Evolutionary conservation across 2,329 filamentous ascomycete genomes (phyloP).

Genomic region (Diaporthe citrichinensis): DNA sequence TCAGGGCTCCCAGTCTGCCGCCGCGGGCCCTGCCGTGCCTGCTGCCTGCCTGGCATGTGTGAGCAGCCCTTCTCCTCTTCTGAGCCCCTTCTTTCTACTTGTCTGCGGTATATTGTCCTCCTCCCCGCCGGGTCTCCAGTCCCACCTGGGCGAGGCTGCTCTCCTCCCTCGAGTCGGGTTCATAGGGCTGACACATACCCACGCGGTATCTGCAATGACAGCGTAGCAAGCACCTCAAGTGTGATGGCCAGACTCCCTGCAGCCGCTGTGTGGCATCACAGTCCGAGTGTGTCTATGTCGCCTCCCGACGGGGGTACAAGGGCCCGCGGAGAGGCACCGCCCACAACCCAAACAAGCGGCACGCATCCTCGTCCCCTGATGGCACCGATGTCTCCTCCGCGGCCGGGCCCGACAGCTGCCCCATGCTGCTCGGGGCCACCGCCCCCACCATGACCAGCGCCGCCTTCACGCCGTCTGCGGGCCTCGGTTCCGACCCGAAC

Average conservation of each 20-base stretch:
- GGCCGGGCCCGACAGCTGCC: slow-evolving; percentile 55
- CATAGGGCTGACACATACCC: slow-evolving; percentile 33
- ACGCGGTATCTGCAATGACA: slow-evolving; percentile 48
- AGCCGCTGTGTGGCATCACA: slow-evolving; percentile 73
- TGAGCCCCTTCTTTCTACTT: neutral
- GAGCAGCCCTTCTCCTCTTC: slow-evolving; percentile 48
- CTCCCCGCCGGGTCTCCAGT: slow-evolving; percentile 2
- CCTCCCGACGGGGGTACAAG: slow-evolving; percentile 82
- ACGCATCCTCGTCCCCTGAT: slow-evolving; percentile 64
- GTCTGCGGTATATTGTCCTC: neutral
- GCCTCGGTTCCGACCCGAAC: slow-evolving; percentile 52
- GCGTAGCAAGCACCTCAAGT: slow-evolving; percentile 80
- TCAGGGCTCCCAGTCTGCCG: slow-evolving; percentile 29
- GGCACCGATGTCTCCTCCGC: slow-evolving; percentile 46
- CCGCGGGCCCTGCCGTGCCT: slow-evolving; percentile 53
- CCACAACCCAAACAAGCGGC: slow-evolving; percentile 65
- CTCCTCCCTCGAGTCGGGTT: slow-evolving; percentile 19
- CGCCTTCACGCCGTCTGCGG: slow-evolving; percentile 53
- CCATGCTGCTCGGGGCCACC: slow-evolving; percentile 59
- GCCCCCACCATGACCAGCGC: slow-evolving; percentile 47
- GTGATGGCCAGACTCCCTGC: slow-evolving; percentile 79
- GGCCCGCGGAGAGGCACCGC: slow-evolving; percentile 68
- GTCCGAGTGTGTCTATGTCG: slow-evolving; percentile 78
- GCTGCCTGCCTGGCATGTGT: slow-evolving; percentile 71
- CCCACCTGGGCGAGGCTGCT: neutral